Conservation (phyloP, 2,329 filamentous ascomycete species). For the Ascochyta koolunga region DNA sequence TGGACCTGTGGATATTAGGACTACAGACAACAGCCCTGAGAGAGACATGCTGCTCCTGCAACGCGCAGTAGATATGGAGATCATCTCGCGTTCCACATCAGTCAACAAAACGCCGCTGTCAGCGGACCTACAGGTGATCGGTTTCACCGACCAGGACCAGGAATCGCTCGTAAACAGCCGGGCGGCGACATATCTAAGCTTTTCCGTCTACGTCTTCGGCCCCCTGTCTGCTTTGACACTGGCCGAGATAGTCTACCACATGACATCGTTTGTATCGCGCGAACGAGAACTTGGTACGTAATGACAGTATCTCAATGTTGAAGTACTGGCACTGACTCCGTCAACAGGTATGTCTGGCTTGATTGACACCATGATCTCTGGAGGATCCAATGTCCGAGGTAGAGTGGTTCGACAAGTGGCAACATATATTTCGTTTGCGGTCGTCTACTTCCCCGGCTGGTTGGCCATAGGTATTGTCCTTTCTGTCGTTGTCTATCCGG, state of each 20-base stretch:
- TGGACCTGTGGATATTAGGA: slow-evolving; percentile 22
- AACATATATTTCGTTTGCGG: slow-evolving; percentile 30
- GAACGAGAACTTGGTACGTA: slow-evolving; percentile 30
- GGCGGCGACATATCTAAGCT: slow-evolving; percentile 17
- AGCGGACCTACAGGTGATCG: slow-evolving; percentile 16
- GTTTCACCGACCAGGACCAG: slow-evolving; percentile 26
- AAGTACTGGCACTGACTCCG: background rate
- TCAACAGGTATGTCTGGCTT: slow-evolving; percentile 25
- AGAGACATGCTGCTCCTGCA: slow-evolving; percentile 30
- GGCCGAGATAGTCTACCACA: slow-evolving; percentile 31
- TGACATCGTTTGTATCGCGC: slow-evolving; percentile 32
- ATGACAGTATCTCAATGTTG: no score
- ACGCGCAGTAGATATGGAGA: slow-evolving; percentile 29
- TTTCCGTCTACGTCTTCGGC: slow-evolving; percentile 28
- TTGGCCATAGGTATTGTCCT: slow-evolving; percentile 29
- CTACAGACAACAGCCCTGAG: slow-evolving; percentile 19
- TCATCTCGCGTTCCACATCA: slow-evolving; percentile 51
- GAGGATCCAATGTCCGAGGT: slow-evolving; percentile 25
- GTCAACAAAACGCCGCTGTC: slow-evolving; percentile 12
- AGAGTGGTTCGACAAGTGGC: slow-evolving; percentile 26
- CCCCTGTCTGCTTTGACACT: slow-evolving; percentile 30
- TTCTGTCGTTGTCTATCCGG: slow-evolving; percentile 26
- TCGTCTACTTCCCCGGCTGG: slow-evolving; percentile 38
- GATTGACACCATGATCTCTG: slow-evolving; percentile 37
- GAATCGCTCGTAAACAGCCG: slow-evolving; percentile 15